phyloP scores from a whole-genome alignment of 768 basidiomycete species.

The Podaxis sp. region DNA sequence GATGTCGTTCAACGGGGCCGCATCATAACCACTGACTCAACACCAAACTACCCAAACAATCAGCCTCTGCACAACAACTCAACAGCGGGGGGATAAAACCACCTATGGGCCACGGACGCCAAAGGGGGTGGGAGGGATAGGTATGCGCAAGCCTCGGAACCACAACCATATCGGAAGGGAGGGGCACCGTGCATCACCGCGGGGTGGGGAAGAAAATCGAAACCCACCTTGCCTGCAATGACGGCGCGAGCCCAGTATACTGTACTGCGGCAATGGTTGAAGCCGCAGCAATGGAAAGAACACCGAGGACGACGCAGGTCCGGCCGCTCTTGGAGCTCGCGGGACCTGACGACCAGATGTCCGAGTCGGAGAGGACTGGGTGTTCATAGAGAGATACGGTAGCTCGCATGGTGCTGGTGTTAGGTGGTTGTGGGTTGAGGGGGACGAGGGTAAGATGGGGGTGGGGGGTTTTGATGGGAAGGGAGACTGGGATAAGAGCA shows the following conservation, averaged over 20 bases:
- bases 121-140: background rate
- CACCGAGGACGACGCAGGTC: conserved; percentile 28
- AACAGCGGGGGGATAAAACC: background rate
- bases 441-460: conserved; percentile 2
- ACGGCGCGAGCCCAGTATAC: conserved; percentile 26
- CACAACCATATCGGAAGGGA: background rate
- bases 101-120: background rate
- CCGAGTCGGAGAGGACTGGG: conserved; percentile 37
- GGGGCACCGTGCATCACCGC: conserved; percentile 1
- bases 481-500: background rate
- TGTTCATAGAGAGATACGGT: conserved; percentile 37
- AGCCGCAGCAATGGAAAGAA: conserved; percentile 30
- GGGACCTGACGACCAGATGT: conserved; percentile 35
- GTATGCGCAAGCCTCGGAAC: background rate
- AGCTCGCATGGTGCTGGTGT: conserved; percentile 34
- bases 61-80: background rate
- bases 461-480: conserved; percentile 4
- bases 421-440: conserved; percentile 1
- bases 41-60: conserved; percentile 2
- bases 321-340: conserved; percentile 23
- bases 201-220: conserved; percentile 7
- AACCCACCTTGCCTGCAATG: conserved; percentile 30
- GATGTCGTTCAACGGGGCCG: too few species aligned
- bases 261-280: conserved; percentile 33
- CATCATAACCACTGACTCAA: conserved; percentile 1